Evolutionary conservation across 2,329 filamentous ascomycete genomes (phyloP).

Genomic region (Ophiocordyceps australis): DNA sequence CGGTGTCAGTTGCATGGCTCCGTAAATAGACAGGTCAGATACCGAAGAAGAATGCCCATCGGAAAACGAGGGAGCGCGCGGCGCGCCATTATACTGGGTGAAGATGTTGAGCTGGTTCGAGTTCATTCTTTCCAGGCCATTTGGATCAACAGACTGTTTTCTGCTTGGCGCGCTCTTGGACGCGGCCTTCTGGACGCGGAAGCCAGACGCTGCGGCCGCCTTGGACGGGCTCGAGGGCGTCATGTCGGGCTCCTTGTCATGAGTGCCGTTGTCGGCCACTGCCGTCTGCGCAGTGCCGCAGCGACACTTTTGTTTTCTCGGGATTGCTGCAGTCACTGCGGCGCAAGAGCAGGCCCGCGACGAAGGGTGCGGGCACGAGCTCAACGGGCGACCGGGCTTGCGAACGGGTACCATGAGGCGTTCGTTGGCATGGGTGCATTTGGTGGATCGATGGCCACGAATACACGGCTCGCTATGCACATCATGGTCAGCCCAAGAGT

Average conservation of each 20-base stretch:
- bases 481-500: no score
- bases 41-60: conserved; percentile 5
- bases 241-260: conserved; percentile 9
- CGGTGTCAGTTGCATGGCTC: conserved; percentile 10
- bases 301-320: conserved; percentile 35
- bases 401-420: conserved; percentile 52
- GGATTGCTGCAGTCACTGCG: conserved; percentile 45
- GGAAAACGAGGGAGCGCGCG: conserved; percentile 7
- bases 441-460: conserved; percentile 57
- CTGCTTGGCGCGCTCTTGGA: conserved; percentile 15
- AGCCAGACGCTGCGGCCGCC: conserved; percentile 12
- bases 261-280: conserved; percentile 4
- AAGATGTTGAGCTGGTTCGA: conserved; percentile 31
- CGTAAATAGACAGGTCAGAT: conserved; percentile 9
- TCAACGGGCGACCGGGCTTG: conserved; percentile 53
- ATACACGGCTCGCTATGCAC: conserved; percentile 53
- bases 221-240: conserved; percentile 14
- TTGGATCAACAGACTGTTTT: conserved; percentile 31
- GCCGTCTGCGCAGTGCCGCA: conserved; percentile 21
- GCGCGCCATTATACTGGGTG: conserved; percentile 12
- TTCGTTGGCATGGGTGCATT: conserved; percentile 51
- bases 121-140: conserved; percentile 32
- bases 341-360: conserved; percentile 43
- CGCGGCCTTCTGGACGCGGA: conserved; percentile 26
- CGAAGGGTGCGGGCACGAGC: conserved; percentile 47